Evolutionary conservation across 345 rosid genomes (phyloP).

Genomic region (Syzygium oleosum): DNA sequence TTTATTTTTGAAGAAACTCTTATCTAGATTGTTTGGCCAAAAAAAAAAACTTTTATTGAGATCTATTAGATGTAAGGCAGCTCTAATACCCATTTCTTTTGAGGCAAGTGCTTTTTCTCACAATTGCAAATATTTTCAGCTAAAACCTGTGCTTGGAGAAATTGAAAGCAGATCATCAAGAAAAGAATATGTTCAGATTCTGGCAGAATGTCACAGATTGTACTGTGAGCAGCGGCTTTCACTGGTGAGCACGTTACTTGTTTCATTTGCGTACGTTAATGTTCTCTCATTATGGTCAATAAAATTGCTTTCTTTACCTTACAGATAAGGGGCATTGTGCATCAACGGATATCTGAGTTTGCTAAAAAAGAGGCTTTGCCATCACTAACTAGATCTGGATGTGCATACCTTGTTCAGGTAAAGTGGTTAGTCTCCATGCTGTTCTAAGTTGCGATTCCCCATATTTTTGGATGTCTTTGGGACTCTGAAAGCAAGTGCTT

Average conservation of each 20-base stretch:
- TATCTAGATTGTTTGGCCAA: not conserved
- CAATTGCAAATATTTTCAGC: constrained; percentile 37
- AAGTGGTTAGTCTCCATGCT: not conserved
- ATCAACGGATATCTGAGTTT: constrained; percentile 80
- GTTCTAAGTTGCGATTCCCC: not conserved
- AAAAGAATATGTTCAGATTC: constrained; percentile 77
- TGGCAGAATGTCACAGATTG: constrained; percentile 85
- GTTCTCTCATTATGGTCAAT: not conserved
- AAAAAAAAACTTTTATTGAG: not conserved
- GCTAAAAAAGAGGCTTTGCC: constrained; percentile 88
- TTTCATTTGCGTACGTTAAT: not conserved
- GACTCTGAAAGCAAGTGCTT: not conserved
- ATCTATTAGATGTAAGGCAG: not conserved
- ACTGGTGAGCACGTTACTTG: constrained; percentile 42
- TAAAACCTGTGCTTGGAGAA: constrained; percentile 82
- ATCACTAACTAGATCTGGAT: constrained; percentile 92
- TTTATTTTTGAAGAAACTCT: not conserved
- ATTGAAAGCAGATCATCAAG: constrained; percentile 89
- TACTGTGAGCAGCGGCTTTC: constrained; percentile 95
- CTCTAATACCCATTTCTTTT: not conserved
- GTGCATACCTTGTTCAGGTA: constrained; percentile 97
- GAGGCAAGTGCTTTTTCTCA: not conserved
- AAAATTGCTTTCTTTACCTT: constrained; percentile 1
- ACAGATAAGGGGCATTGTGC: constrained; percentile 84
- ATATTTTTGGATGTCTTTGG: not conserved